Evolutionary conservation across 306 rosid species (phyloP), one percentile per base, ranked within the genome.

Genomic region (Hylodesmum podocarpum): DNA sequence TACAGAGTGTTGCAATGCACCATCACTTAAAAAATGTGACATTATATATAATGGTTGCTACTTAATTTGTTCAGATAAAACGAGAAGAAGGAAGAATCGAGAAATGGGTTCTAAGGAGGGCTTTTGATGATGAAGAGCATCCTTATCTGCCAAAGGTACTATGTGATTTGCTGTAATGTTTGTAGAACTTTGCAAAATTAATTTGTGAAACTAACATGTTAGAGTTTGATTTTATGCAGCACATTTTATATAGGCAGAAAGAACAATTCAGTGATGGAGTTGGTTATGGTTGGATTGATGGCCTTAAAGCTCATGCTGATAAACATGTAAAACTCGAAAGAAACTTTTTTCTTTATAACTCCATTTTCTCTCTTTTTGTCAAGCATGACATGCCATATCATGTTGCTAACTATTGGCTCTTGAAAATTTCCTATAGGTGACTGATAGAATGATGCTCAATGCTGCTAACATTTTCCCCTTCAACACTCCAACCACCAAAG

Each of bases 231-330:
- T 19, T 72, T 59, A 4, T 68, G 88, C 91, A 93, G 96, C 90
- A 89, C 82, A 91, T 93, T 71, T 73, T 93, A 64, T 89, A 90
- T 29, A 89, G 98, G 76, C 98, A 91, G 78, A 93, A 93, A 64
- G 98, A 93, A 66, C 98, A 93, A 64, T 93, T 91, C 78, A 93
- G 96, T 66, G 96, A 93, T 75, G 96, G 98, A 14, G 98, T 93
- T 22, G 98, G 98, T 64, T 93, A 93, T 43, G 83, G 95, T 63
- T 93, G 98, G 98, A 91, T 93, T 58, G 96, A 93, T 77, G 98
- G 94, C 86, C 90, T 93, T 41, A 91, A 89, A 84, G 87, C 81
- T 0, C 96, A 93, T 77, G 90, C 94, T 78, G 91, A 85, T 44
- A 82, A 65, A 74, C 93, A 93, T 85, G 98, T 93, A 87, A 86